Conservation (phyloP, 108 stramenopile species). For the Cyclotella kingstonii region DNA sequence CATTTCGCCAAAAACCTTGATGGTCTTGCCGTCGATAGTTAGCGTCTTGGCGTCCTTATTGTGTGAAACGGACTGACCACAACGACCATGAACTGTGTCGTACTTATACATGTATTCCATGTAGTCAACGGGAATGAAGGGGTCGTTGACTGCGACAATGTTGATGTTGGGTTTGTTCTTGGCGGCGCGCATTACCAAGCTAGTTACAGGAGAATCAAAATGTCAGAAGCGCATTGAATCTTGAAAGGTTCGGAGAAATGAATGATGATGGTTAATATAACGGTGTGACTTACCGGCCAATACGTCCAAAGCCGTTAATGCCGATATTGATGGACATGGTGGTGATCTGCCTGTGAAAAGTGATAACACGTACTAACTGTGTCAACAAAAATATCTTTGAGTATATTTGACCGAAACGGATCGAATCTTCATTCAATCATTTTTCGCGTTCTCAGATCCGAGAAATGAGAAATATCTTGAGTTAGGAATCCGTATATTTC, state of each 20-base stretch:
- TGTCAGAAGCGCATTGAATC: no score
- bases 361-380: no score
- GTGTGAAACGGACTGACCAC: conserved; percentile 55
- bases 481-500: no score
- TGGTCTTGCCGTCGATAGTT: conserved; percentile 42
- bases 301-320: conserved; percentile 99
- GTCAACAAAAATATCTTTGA: no score
- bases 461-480: no score
- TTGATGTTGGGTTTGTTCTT: conserved; percentile 86
- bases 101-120: conserved; percentile 89
- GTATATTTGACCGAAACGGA: no score
- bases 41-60: conserved; percentile 54
- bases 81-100: conserved; percentile 83
- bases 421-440: no score
- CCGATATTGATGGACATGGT: conserved; percentile 60
- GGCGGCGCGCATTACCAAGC: conserved; percentile 97
- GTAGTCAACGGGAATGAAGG: conserved; percentile 74
- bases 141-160: conserved; percentile 85
- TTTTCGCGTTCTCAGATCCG: no score
- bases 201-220: no score
- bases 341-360: background rate
- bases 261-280: no score
- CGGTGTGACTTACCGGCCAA: conserved; percentile 81
- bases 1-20: conserved; percentile 74
- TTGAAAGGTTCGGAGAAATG: no score